Evolutionary conservation across 495 filamentous ascomycete genomes (phyloP), one percentile per base, ranked within the genome.

Genomic region (Lasiosphaeris hirsuta): DNA sequence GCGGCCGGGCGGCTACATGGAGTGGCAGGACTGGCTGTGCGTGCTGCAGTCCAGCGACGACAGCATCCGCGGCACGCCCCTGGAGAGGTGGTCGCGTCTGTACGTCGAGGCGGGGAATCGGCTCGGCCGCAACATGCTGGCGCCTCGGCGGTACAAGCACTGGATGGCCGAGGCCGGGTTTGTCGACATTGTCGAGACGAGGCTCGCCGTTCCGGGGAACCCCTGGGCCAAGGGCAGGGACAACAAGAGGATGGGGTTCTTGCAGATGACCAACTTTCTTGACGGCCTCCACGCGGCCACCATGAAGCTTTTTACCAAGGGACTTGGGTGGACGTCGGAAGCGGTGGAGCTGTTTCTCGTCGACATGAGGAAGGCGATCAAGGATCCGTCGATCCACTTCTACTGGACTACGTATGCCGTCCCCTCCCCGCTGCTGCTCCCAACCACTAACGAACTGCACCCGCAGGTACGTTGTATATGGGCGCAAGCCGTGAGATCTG

Each of bases 321-420:
- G 73, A 10, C 72, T 81, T 10, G 79, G 79, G 4, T 84, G 78
- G 78, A 71, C 11, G 48, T 60, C 11, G 13, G 67, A 71, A 36
- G 75, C 80, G 49, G 74, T 84, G n/a, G 75, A 84, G 63, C 72
- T 75, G 2, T 65, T 83, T 43, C 64, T 83, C 7, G 75, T 76
- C 4, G 75, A 79, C 10, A 74, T 83, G 18, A 72, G 78, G 54
- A 72, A 74, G 33, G 83, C 82, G 42, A 62, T 85, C 33, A 71
- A 68, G 58, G 74, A 84, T 64, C 64, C 71, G 36, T 70, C 66
- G 8, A 67, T 80, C 33, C 81, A 85, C 66, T 72, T 71, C 6
- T 81, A 76, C 61, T 71, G 71, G 45, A 65, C 67, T 5, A 70
- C 78, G 76, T 75, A 62, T 67, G 76, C 75, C 9, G 15, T 36